A percentile compares a stretch with the other conserved stretches of the same genome.
Conservation (phyloP, 164 flowering plant species). For the Hamamelis virginiana region DNA sequence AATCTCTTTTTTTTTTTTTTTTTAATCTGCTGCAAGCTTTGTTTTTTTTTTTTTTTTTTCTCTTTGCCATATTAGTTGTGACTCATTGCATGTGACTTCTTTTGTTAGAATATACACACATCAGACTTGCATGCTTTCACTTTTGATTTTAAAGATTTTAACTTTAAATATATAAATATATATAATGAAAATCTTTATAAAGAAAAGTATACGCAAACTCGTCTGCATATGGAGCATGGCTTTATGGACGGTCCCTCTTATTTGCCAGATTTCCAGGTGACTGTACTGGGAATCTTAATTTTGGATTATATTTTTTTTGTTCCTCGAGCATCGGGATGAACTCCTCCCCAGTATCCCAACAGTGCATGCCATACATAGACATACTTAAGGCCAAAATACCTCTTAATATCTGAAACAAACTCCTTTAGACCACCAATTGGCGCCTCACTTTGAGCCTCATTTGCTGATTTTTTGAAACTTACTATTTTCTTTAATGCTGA, state of each 20-base stretch:
- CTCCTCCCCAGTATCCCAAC: slow-evolving; percentile 77
- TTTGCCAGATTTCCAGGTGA: slow-evolving; percentile 50
- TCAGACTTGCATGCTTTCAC: too few species aligned
- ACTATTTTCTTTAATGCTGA: slow-evolving; percentile 47
- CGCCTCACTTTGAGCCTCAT: slow-evolving; percentile 26
- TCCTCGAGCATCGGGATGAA: slow-evolving; percentile 42
- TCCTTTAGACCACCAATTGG: slow-evolving; percentile 38
- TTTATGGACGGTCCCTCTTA: slow-evolving; percentile 39
- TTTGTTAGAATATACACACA: too few species aligned
- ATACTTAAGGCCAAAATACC: slow-evolving; percentile 52
- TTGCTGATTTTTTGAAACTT: slow-evolving; percentile 37
- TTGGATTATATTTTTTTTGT: slow-evolving; percentile 43
- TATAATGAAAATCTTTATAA: too few species aligned
- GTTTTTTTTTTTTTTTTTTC: too few species aligned
- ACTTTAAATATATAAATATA: too few species aligned
- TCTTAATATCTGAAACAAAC: slow-evolving; percentile 45
- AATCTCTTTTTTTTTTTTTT: too few species aligned
- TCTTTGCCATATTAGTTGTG: too few species aligned
- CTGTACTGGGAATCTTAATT: slow-evolving; percentile 41
- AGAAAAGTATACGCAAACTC: too few species aligned
- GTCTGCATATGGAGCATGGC: too few species aligned
- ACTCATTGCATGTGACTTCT: too few species aligned
- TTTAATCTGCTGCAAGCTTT: too few species aligned
- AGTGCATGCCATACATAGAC: slow-evolving; percentile 77
- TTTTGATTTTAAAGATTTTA: too few species aligned